Base-by-base conservation (phyloP, 2,329 filamentous ascomycete species). In the Scedosporium aurantiacum region DNA sequence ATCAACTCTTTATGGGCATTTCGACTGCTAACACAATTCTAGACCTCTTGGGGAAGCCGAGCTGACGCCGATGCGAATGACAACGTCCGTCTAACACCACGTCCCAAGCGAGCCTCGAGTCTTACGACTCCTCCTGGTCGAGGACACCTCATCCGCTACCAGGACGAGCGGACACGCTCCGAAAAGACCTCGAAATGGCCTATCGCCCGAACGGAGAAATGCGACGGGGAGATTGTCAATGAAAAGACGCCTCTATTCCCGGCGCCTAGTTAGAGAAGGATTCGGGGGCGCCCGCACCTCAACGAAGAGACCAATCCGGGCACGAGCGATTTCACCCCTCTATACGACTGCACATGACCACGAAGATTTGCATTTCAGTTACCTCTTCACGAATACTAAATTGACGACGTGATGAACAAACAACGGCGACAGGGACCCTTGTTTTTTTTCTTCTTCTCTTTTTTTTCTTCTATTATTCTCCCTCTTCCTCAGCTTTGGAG, bases 31-130 rank as follows among this genome's bases (percentile, higher is more conserved):
- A 63, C 62, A 27, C 27, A 43, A 43, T 28, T 23, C 58, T 50
- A 97, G 92, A 97, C 92, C 54, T 93, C 91, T 60, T 97, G 92
- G 92, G 92, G 92, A 70, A 96, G 91, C 75, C 88, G 92, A 74
- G 90, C 91, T 68, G 92, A 94, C 68, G 92, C 91, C 70, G 92
- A 97, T 74, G 82, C 88, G 67, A 89, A 95, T 74, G 88, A 95
- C 73, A 82, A 82, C 65, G 80, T 85, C 67, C 86, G 88, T 70
- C 85, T 90, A 78, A 82, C 75, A 45, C 77, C 72, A 37, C 73
- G 75, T 43, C 78, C 79, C 16, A 70, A 70, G 66, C n/a, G 60
- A 45, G 57, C 60, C 14, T 45, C 55, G 14, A 61, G 60, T 28
- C 60, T 61, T 25, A 61, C 60, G 14, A 61, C 60, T 14, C 60